Conservation (phyloP, 2,329 filamentous ascomycete genomes). For the Diplodia seriata region DNA sequence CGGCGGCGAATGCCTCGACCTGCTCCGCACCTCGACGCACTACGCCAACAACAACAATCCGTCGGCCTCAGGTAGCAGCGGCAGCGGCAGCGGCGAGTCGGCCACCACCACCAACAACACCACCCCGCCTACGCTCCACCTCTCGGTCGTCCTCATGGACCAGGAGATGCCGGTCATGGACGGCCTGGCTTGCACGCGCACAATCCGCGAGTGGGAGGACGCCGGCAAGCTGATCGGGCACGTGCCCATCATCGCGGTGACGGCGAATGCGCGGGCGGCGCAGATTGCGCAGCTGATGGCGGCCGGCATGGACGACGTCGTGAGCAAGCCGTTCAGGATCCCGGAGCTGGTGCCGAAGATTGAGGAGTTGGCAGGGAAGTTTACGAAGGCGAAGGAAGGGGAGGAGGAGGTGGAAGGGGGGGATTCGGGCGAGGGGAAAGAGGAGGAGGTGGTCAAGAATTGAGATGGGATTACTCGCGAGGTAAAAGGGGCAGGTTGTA, state of each 20-base stretch:
- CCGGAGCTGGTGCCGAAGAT: constrained; percentile 59
- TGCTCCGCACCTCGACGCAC: constrained; percentile 49
- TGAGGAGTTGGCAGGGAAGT: constrained; percentile 50
- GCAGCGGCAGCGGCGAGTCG: too few relatives aligned
- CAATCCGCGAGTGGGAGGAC: constrained; percentile 48
- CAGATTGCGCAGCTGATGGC: constrained; percentile 49
- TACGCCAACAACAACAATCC: constrained; percentile 48
- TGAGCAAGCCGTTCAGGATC: constrained; percentile 60
- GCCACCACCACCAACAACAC: too few relatives aligned
- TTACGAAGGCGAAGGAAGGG: not conserved
- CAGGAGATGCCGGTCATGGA: constrained; percentile 55
- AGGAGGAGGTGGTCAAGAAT: not conserved
- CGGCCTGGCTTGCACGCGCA: constrained; percentile 47
- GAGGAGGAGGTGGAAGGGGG: too few relatives aligned
- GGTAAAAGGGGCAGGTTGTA: too few relatives aligned
- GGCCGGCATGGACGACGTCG: constrained; percentile 57
- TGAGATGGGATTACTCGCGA: not conserved
- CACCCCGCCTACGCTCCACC: not conserved
- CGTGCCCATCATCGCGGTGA: constrained; percentile 52
- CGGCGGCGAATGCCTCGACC: constrained; percentile 57
- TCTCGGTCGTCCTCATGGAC: constrained; percentile 37
- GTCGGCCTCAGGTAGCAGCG: too few relatives aligned
- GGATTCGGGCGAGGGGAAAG: too few relatives aligned
- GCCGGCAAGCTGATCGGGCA: constrained; percentile 44
- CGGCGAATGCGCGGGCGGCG: constrained; percentile 50